Percentiles rank a stretch among this genome's conserved stretches.
phyloP scores from a whole-genome alignment of 306 rosid genomes.

The Prunus armeniaca region DNA sequence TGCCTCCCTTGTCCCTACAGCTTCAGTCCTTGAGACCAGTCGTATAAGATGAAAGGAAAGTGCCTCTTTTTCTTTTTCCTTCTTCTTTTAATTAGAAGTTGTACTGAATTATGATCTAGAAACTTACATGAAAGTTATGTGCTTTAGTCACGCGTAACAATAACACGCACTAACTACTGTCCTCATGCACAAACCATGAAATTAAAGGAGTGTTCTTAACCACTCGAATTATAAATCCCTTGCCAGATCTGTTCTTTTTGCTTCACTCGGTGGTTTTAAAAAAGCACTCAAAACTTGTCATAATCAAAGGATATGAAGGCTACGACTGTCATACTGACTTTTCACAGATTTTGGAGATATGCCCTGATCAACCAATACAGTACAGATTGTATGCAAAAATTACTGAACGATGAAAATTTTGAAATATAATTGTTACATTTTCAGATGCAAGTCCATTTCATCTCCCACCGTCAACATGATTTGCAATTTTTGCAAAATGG shows the following conservation, averaged over 20 bases:
- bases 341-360: too few species aligned
- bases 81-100: not conserved
- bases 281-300: too few species aligned
- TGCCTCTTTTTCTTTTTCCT: too few species aligned
- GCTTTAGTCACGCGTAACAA: not conserved
- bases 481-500: not conserved
- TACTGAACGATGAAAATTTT: not conserved
- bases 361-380: not conserved
- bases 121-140: not conserved
- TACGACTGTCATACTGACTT: too few species aligned
- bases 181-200: conserved; percentile 1
- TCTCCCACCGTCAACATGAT: not conserved
- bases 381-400: not conserved
- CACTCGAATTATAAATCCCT: too few species aligned
- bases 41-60: too few species aligned
- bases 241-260: too few species aligned
- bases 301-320: too few species aligned
- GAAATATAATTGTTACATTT: not conserved
- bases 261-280: too few species aligned
- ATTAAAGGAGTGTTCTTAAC: not conserved
- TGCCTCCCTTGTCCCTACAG: not conserved
- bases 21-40: not conserved
- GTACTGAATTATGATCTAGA: not conserved
- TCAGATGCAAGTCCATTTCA: not conserved
- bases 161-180: not conserved